Evolutionary conservation across 495 filamentous ascomycete genomes (phyloP), one percentile per base, ranked within the genome.

Genomic region (Alectoria sarmentosa): DNA sequence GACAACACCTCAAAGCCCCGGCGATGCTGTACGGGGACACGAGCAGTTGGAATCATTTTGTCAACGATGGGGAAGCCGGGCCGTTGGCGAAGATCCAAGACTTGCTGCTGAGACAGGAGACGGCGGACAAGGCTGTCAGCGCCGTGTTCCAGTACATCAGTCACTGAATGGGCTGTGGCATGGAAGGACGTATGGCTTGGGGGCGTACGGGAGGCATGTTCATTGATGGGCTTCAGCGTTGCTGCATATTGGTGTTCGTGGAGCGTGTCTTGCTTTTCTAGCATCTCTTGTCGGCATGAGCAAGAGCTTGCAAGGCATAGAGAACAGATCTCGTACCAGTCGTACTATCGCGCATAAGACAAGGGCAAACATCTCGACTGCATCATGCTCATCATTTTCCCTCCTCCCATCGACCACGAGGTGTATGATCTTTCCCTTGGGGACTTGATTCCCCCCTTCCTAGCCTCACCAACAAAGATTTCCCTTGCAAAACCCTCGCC

Each of bases 61-160:
- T 88, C 32, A 96, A 96, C 74, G 83, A 84, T 60, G 86, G 85
- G 9, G 83, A 84, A 70, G 78, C 79, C 14, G 85, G 87, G 0
- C 85, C 85, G 19, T 72, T 99, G 70, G 82, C 81, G 66, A 80
- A 81, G 66, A 98, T 97, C 66, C 92, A 99, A 73, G 94, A 99
- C 77, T 77, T 96, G 73, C 71, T 99, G 72, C 77, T 99, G 37
- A 83, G 92, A 66, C 94, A 98, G 76, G 94, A 99, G 78, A 84
- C 83, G 64, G 78, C 76, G 11, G 88, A 90, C 76, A 78, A 79
- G 58, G 89, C 92, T 65, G 91, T 99, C 4, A 96, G 89, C 60
- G 90, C 92, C 44, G 90, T 96, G 62, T 99, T 98, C 74, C 94
- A 98, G 83, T 98, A 96, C 76, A 98, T 98, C 69, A 96, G 92